These are phyloP conservation scores for Penicillium crustosum DNA, from an alignment of 2,329 filamentous ascomycete species.

Conservation along the genomic window DNA sequence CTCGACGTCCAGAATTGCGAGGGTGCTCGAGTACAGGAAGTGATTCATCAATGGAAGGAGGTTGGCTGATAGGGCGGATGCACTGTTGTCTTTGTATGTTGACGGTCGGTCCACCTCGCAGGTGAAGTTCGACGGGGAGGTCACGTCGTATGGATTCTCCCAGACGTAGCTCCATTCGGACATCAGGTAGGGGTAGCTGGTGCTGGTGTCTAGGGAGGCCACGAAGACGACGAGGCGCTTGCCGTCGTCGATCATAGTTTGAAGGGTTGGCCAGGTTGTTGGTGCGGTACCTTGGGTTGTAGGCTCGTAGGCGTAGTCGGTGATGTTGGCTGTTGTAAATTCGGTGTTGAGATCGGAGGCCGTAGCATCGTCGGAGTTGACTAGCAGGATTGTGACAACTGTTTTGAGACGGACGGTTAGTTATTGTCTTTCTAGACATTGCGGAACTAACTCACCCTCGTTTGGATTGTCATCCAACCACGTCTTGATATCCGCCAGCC, in stretches of 20 bases:
- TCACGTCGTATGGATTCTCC: conserved; percentile 70
- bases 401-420: conserved; percentile 7
- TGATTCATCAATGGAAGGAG: conserved; percentile 76
- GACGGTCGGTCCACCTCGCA: conserved; percentile 69
- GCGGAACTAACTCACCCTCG: conserved; percentile 48
- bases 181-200: conserved; percentile 46
- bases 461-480: conserved; percentile 71
- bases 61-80: conserved; percentile 55
- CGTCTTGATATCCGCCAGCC: conserved; percentile 62
- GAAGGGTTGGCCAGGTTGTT: conserved; percentile 68
- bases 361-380: conserved; percentile 64
- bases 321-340: conserved; percentile 61
- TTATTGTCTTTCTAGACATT: neutral
- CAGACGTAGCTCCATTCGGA: conserved; percentile 57
- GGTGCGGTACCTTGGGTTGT: conserved; percentile 45
- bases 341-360: conserved; percentile 56
- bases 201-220: conserved; percentile 48
- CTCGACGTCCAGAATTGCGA: conserved; percentile 54
- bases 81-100: conserved; percentile 47
- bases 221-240: conserved; percentile 70
- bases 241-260: conserved; percentile 63
- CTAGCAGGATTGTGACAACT: conserved; percentile 71
- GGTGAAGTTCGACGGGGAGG: conserved; percentile 63
- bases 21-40: conserved; percentile 62
- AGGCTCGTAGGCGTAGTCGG: conserved; percentile 61